Evolutionary conservation across 345 rosid genomes (phyloP).

Genomic region (Arabidopsis arenosa): DNA sequence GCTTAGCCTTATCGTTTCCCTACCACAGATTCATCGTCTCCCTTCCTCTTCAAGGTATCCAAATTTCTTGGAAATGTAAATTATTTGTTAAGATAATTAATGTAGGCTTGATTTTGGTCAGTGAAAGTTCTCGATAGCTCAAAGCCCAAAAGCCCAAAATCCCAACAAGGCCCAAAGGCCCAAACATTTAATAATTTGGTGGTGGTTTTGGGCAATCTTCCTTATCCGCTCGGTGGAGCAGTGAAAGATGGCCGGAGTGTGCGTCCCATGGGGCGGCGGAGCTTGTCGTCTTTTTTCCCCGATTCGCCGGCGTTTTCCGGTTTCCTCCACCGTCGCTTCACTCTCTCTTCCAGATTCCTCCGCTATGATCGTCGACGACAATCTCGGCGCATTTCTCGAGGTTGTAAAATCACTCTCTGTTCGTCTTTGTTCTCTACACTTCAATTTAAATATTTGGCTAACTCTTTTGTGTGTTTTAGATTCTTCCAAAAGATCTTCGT

Average conservation of each 20-base stretch:
- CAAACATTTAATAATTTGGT: background rate
- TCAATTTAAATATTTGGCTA: background rate
- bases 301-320: constrained; percentile 15
- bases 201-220: background rate
- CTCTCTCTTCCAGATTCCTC: constrained; percentile 35
- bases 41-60: no score
- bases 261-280: constrained; percentile 38
- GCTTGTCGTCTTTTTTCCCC: constrained; percentile 27
- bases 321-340: constrained; percentile 1
- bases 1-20: no score
- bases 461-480: constrained; percentile 43
- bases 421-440: background rate
- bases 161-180: constrained; percentile 11
- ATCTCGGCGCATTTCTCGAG: constrained; percentile 55
- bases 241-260: constrained; percentile 36
- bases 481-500: constrained; percentile 64
- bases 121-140: no score
- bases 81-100: no score
- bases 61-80: no score
- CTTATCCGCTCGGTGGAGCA: constrained; percentile 33
- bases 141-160: constrained; percentile 7
- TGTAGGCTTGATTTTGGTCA: no score
- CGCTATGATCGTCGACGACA: constrained; percentile 51
- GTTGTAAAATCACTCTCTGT: constrained; percentile 38
- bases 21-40: no score